Evolutionary conservation across 208 protist species (phyloP).

Genomic region (Acanthamoeba sp.): DNA sequence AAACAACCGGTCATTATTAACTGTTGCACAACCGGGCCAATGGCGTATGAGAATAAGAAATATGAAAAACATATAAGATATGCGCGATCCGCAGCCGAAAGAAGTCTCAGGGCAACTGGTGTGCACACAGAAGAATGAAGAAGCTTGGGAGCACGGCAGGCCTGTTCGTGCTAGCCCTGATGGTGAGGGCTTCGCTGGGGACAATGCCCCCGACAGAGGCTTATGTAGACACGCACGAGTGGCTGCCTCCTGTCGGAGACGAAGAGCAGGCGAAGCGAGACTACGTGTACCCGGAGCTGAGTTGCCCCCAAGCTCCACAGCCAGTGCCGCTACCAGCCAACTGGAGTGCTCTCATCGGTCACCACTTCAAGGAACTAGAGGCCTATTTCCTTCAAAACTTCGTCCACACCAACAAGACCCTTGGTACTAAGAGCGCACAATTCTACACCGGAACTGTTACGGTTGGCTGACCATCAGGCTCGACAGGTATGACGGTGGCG

Average conservation of each 20-base stretch:
- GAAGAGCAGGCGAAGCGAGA: not conserved
- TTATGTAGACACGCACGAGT: no score
- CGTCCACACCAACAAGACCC: not conserved
- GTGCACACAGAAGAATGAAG: no score
- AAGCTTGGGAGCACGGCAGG: no score
- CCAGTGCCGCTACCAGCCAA: not conserved
- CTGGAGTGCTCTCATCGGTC: not conserved
- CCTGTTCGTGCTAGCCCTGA: no score
- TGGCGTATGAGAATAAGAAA: no score
- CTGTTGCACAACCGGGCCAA: not conserved
- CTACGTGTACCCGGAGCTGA: constrained; percentile 14
- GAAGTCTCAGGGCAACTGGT: no score
- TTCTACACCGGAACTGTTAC: not conserved
- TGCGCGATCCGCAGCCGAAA: no score
- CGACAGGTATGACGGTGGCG: not conserved
- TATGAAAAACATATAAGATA: no score
- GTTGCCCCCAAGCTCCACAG: constrained; percentile 1
- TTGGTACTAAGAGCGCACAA: not conserved
- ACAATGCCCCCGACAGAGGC: no score
- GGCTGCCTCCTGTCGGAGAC: no score
- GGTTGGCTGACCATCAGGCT: not conserved
- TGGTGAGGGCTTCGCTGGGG: no score
- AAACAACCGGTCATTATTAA: not conserved
- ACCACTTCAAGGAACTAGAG: not conserved
- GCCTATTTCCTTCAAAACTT: not conserved